Evolutionary conservation across 2,329 filamentous ascomycete species (phyloP).

Genomic region (Talaromyces rugulosus): DNA sequence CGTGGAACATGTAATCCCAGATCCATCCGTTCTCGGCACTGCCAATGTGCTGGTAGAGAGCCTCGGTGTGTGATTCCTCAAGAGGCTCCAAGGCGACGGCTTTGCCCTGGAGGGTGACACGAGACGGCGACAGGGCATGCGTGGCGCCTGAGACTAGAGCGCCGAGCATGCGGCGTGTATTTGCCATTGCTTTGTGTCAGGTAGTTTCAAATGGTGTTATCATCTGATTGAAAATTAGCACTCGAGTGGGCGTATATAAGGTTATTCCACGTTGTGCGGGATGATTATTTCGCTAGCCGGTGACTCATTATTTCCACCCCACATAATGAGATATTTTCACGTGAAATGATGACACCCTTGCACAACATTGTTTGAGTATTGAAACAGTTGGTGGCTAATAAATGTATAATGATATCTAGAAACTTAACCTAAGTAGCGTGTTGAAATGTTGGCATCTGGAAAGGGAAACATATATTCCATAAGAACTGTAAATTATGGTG

Average conservation of each 20-base stretch:
- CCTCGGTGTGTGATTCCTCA: constrained; percentile 22
- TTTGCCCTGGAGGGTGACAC: constrained; percentile 18
- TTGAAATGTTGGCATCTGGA: too few relatives aligned
- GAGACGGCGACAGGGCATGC: constrained; percentile 9
- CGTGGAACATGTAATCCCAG: constrained; percentile 41
- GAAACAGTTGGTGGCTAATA: too few relatives aligned
- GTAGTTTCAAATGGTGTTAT: not conserved
- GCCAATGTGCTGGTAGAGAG: constrained; percentile 26
- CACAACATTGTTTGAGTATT: too few relatives aligned
- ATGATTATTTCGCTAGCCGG: not conserved
- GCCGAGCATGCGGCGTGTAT: not conserved
- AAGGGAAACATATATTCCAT: too few relatives aligned
- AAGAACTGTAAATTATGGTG: too few relatives aligned
- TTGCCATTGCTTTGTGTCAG: not conserved
- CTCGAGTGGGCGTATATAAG: not conserved
- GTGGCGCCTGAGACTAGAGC: constrained; percentile 6
- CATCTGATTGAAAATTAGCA: not conserved
- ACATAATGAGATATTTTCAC: not conserved
- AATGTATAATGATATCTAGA: too few relatives aligned
- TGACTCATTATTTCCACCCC: not conserved
- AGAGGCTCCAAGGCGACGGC: constrained; percentile 27
- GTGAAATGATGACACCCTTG: not conserved
- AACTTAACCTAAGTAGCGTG: too few relatives aligned
- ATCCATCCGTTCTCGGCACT: constrained; percentile 24
- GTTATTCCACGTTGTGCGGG: not conserved